A percentile compares a stretch with the other conserved stretches of the same genome.
These are phyloP conservation scores for Aspergillus luchuensis DNA, from an alignment of 2,329 filamentous ascomycete species.

Conservation along the genomic window DNA sequence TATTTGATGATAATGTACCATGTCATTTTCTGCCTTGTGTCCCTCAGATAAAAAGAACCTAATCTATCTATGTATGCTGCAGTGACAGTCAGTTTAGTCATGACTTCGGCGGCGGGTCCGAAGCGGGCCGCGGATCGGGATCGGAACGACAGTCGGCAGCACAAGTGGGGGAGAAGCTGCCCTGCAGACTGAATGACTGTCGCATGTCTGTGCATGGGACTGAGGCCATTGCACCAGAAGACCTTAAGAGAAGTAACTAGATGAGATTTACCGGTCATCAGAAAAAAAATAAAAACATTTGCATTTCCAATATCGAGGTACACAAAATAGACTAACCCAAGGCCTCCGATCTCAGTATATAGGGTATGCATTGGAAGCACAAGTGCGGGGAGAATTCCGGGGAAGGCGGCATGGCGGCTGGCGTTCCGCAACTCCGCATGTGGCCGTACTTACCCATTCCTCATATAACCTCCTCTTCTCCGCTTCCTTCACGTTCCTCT, in stretches of 20 bases:
- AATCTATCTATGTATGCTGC: not conserved
- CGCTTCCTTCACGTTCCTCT: not conserved
- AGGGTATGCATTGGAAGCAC: not conserved
- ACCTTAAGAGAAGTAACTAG: too few species aligned
- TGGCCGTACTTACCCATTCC: constrained; percentile 10
- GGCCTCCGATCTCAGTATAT: not conserved
- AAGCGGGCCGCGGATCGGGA: constrained; percentile 23
- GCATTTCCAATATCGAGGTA: too few species aligned
- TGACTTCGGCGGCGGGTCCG: not conserved
- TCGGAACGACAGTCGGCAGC: not conserved
- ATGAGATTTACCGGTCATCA: too few species aligned
- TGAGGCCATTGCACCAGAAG: not conserved
- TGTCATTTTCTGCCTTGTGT: not conserved
- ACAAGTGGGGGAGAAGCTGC: not conserved
- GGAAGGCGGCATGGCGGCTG: constrained; percentile 17
- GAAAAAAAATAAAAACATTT: not conserved
- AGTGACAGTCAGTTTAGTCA: not conserved
- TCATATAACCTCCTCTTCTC: not conserved
- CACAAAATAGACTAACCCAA: not conserved
- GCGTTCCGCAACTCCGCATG: constrained; percentile 26
- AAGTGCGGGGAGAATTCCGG: constrained; percentile 24
- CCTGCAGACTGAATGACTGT: too few species aligned
- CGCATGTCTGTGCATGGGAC: not conserved
- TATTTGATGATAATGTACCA: constrained; percentile 10
- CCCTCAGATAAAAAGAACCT: too few species aligned